Percentiles rank a stretch among this genome's conserved stretches.
These are phyloP conservation scores for Dalbergia cochinchinensis DNA, from an alignment of 306 rosid species.

Conservation along the genomic window DNA sequence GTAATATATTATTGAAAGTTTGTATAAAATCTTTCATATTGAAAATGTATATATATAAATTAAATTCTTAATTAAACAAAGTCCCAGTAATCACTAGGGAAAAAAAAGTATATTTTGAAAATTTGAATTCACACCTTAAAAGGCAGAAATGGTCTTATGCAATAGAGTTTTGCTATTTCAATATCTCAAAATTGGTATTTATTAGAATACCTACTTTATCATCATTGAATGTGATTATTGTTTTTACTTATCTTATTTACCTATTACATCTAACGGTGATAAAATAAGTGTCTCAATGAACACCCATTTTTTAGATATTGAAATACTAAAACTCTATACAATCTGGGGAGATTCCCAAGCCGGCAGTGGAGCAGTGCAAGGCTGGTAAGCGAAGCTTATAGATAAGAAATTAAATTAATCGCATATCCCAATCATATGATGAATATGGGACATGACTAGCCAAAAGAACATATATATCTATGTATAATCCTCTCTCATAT, in stretches of 20 bases:
- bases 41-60: too few species aligned
- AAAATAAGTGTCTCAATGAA: too few species aligned
- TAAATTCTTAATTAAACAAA: neutral
- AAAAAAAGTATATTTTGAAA: slow-evolving; percentile 17
- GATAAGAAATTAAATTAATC: slow-evolving; percentile 48
- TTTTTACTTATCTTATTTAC: too few species aligned
- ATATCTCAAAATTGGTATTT: too few species aligned
- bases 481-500: slow-evolving; percentile 19
- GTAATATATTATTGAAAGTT: too few species aligned
- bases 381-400: slow-evolving; percentile 57
- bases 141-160: slow-evolving; percentile 49
- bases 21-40: too few species aligned
- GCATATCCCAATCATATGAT: slow-evolving; percentile 54
- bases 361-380: slow-evolving; percentile 80
- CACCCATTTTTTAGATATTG: too few species aligned
- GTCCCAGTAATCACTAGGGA: neutral
- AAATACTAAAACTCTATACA: too few species aligned
- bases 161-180: too few species aligned
- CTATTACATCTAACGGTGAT: too few species aligned
- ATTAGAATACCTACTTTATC: too few species aligned
- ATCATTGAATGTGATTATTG: too few species aligned
- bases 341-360: slow-evolving; percentile 55
- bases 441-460: slow-evolving; percentile 55
- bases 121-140: slow-evolving; percentile 40
- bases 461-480: slow-evolving; percentile 28